phyloP scores from a whole-genome alignment of 2,329 filamentous ascomycete genomes.

The Curvularia hawaiiensis region DNA sequence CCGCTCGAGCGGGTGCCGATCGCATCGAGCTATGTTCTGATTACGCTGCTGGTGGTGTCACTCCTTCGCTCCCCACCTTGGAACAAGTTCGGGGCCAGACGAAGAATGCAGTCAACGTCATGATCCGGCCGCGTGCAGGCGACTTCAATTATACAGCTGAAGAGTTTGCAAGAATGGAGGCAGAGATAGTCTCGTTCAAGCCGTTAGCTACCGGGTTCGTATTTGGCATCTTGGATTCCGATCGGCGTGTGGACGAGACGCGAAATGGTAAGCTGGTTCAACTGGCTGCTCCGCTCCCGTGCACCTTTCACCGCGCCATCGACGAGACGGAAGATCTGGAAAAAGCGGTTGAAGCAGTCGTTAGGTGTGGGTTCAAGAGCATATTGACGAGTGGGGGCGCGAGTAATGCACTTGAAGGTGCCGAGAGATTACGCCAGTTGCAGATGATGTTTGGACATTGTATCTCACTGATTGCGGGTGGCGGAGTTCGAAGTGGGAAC shows the following conservation, averaged over 20 bases:
- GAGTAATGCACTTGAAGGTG: constrained; percentile 44
- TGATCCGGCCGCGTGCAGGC: constrained; percentile 58
- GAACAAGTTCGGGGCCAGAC: constrained; percentile 29
- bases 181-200: constrained; percentile 46
- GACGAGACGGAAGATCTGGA: constrained; percentile 48
- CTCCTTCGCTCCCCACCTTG: constrained; percentile 43
- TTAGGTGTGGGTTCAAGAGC: constrained; percentile 51
- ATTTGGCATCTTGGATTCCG: constrained; percentile 53
- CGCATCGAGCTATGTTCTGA: constrained; percentile 58
- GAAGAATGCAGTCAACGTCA: constrained; percentile 55
- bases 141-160: constrained; percentile 51
- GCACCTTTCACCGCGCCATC: constrained; percentile 62
- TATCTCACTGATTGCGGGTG: constrained; percentile 57
- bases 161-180: constrained; percentile 54
- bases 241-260: constrained; percentile 47
- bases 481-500: constrained; percentile 56
- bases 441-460: constrained; percentile 35
- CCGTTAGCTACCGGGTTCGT: constrained; percentile 56
- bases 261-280: constrained; percentile 51
- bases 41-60: constrained; percentile 50
- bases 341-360: constrained; percentile 46
- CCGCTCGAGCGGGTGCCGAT: constrained; percentile 52
- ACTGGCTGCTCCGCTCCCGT: constrained; percentile 50
- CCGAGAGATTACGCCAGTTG: constrained; percentile 39
- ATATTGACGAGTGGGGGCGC: constrained; percentile 58